Evolutionary conservation across 441 rosid genomes (phyloP), one percentile per base, ranked within the genome.

Genomic region (Populus hybrid): DNA sequence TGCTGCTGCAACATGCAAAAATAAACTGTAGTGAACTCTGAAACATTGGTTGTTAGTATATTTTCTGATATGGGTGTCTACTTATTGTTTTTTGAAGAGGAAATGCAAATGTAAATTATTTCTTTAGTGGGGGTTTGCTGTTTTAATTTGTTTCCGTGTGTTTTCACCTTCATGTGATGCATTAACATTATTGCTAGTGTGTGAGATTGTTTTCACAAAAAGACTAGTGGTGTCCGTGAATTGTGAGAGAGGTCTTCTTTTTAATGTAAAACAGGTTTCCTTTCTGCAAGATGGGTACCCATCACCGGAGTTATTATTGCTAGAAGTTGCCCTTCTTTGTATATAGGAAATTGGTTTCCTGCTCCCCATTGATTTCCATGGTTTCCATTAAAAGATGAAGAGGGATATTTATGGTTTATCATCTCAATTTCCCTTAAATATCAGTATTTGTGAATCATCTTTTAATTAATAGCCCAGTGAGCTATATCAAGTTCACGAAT

Each of bases 241-340:
- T 23, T 63, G 63, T 80, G 80, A 73, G 71, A 30, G 9, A 61
- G 70, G 69, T 71, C 50, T 72, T 80, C 23, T 67, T 73, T 71
- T 36, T 70, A 74, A 61, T 79, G 80, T 36, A 69, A 50, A 67
- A 77, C 67, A 66, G 66, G 69, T 70, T 81, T 71, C 26, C 42
- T 66, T 81, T 74, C 35, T 81, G 82, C 76, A 46, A 74, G 72
- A 67, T 65, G 50, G 74, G 69, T 75, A 69, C 78, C 80, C 73
- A 26, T 70, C 75, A 34, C 36, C 76, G 64, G 70, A 74, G 76
- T 82, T 76, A 80, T 72, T 77, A 79, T 76, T 63, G 70, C 65
- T 75, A 63, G 79, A 68, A 75, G 66, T 82, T 84, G 81, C 59
- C 65, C 69, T 70, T 76, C 35, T 36, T 53, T 69, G 6, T 24